Conservation (phyloP, 169 alveolate genomes). For the Plasmodium vinckei region DNA sequence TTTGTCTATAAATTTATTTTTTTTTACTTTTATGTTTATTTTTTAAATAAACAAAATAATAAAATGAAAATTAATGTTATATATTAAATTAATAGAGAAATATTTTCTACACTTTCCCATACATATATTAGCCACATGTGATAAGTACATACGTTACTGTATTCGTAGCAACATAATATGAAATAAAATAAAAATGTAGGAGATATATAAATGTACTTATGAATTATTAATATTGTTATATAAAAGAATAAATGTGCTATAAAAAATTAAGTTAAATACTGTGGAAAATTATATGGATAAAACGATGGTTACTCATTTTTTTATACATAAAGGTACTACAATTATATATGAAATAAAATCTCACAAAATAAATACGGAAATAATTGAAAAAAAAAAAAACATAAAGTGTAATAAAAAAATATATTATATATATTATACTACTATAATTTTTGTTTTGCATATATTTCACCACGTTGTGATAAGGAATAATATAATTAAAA, state of each 20-base stretch:
- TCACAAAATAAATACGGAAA: background rate
- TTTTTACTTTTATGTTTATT: background rate
- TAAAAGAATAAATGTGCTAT: background rate
- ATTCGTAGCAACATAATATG: no score
- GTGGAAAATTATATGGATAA: background rate
- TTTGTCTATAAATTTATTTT: no score
- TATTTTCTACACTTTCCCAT: background rate
- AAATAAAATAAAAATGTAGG: background rate
- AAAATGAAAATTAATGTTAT: background rate
- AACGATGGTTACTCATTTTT: background rate
- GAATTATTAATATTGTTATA: background rate
- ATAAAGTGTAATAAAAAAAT: background rate
- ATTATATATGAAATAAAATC: background rate
- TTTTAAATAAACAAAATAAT: background rate
- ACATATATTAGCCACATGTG: no score
- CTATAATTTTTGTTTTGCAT: background rate
- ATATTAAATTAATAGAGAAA: background rate
- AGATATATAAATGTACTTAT: background rate
- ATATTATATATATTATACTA: background rate
- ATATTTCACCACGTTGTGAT: no score
- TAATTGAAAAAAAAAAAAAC: background rate
- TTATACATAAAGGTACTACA: background rate
- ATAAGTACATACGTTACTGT: no score
- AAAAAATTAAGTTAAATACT: background rate
- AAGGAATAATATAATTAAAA: no score